Evolutionary conservation across 202 grass and related monocot species (phyloP).

Genomic region (Carex arenaria): DNA sequence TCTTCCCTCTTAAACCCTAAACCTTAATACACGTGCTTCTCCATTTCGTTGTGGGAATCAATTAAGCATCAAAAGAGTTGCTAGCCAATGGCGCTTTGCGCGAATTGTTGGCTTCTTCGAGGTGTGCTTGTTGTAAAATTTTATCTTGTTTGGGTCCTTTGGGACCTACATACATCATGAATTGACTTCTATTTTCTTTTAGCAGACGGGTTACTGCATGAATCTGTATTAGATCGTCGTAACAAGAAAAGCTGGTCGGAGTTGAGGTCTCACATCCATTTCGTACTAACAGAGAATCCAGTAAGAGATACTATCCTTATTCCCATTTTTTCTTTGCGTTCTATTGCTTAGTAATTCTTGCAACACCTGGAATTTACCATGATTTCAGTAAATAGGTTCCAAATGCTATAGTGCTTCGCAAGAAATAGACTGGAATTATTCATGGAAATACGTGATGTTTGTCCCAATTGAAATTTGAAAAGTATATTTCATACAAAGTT

Average conservation of each 20-base stretch:
- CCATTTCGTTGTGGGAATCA: neutral
- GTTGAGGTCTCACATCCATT: slow-evolving; percentile 7
- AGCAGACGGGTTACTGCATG: neutral
- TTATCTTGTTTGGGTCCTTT: neutral
- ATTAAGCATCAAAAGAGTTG: neutral
- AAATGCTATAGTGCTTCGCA: neutral
- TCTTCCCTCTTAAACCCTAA: slow-evolving; percentile 21
- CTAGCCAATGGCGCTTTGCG: slow-evolving; percentile 23
- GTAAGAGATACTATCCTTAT: slow-evolving; percentile 14
- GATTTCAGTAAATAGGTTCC: neutral
- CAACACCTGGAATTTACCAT: neutral
- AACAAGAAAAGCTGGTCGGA: neutral
- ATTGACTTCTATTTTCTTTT: neutral
- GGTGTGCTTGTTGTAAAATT: slow-evolving; percentile 15
- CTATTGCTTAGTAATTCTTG: neutral
- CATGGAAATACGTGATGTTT: neutral
- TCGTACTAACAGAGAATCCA: neutral
- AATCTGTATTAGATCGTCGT: neutral
- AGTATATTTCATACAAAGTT: neutral
- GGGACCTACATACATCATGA: neutral
- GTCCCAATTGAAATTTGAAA: neutral
- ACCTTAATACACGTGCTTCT: neutral
- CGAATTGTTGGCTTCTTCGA: slow-evolving; percentile 30
- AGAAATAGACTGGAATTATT: neutral
- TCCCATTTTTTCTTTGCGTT: neutral